Base-by-base conservation (phyloP, 441 rosid genomes). In the Bocquillonia castaneifolia region DNA sequence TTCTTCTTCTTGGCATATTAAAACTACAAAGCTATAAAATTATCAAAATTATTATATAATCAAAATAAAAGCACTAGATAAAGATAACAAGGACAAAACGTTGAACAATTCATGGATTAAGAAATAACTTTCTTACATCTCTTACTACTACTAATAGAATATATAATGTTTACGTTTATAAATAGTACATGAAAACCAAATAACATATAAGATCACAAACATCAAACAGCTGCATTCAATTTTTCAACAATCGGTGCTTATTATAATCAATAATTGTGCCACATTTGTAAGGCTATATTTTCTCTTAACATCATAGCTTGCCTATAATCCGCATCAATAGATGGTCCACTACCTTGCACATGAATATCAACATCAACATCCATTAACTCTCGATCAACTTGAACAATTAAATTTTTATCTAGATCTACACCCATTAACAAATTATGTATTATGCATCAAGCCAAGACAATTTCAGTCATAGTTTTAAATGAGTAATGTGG, bases 401-500 rank as follows among this genome's bases (percentile, higher is more conserved):
- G 26, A 45, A 3, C 12, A 53, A 26, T 3, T 14, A 25, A 13
- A 5, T 20, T 5, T 29, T 65, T 36, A 7, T 34, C 36, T 6
- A 9, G 48, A 23, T 65, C 48, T 0, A 65, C 26, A 10, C 34
- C 23, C 23, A 20, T 52, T 0, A 64, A 25, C 12, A 29, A 64
- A 34, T 34, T 64, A 64, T 64, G 31, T 14, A 64, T 2, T 6
- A 64, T 64, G 6, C 25, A 64, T 34, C 59, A 50, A n/a, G 59
- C 14, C 2, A 34, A 51, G 2, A 64, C 22, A 34, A 64, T 64
- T 48, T 48, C 3, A 5, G 45, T 51, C 3, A 34, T 9, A 3
- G 48, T 51, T 8, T 48, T 17, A 20, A 34, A 0, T 7, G 18
- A 18, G 22, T 45, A 29, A 47, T 42, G 2, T 5, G 47, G 47